phyloP scores from a whole-genome alignment of 2,329 filamentous ascomycete species.

The Fusarium buxicola region DNA sequence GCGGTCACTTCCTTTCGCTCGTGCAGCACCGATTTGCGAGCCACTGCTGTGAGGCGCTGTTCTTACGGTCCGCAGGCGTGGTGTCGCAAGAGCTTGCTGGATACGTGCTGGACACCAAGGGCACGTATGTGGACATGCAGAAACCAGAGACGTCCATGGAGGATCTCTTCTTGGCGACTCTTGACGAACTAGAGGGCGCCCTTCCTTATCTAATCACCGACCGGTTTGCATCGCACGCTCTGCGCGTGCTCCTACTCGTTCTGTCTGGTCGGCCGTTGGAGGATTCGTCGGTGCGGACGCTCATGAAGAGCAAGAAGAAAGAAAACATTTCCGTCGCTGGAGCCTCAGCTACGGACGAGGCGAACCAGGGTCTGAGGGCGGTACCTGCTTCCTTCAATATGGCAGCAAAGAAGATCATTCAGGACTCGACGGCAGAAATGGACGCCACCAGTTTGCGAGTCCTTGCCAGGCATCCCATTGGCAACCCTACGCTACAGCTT shows the following conservation, averaged over 20 bases:
- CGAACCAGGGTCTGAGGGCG: slow-evolving; percentile 57
- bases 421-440: slow-evolving; percentile 78
- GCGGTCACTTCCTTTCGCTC: slow-evolving; percentile 86
- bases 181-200: slow-evolving; percentile 89
- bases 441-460: slow-evolving; percentile 85
- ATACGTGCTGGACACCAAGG: slow-evolving; percentile 57
- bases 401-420: slow-evolving; percentile 84
- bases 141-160: slow-evolving; percentile 77
- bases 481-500: slow-evolving; percentile 92
- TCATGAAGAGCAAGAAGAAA: slow-evolving; percentile 94
- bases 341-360: slow-evolving; percentile 62
- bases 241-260: slow-evolving; percentile 87
- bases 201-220: slow-evolving; percentile 88
- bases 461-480: slow-evolving; percentile 87
- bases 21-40: slow-evolving; percentile 97
- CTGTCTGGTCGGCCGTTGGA: slow-evolving; percentile 86
- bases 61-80: slow-evolving; percentile 82
- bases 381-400: slow-evolving; percentile 84
- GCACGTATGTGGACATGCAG: slow-evolving; percentile 56
- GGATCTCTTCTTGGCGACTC: slow-evolving; percentile 81
- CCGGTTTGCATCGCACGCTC: slow-evolving; percentile 87
- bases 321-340: slow-evolving; percentile 78
- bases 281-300: slow-evolving; percentile 72
- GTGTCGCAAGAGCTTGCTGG: slow-evolving; percentile 78
- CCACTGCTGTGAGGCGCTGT: slow-evolving; percentile 95